Percentiles rank a stretch among this genome's conserved stretches.
Conservation (phyloP, 2,329 filamentous ascomycete genomes). For the Falciphora oryzae region DNA sequence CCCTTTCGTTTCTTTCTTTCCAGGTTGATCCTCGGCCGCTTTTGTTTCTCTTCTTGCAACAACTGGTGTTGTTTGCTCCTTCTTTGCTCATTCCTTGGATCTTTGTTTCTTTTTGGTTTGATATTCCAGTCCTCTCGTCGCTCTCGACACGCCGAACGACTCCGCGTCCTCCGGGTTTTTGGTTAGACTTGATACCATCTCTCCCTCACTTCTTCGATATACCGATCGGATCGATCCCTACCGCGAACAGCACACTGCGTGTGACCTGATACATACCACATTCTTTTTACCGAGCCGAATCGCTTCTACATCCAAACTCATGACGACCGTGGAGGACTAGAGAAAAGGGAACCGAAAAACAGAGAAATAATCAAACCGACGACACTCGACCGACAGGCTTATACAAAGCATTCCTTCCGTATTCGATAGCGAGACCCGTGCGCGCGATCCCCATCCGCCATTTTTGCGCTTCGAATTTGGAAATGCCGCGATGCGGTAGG, state of each 20-base stretch:
- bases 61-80: conserved; percentile 13
- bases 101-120: not conserved
- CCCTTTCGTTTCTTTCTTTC: conserved; percentile 38
- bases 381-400: not conserved
- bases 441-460: not conserved
- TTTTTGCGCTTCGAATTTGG: not conserved
- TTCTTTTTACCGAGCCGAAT: not conserved
- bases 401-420: not conserved
- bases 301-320: not conserved
- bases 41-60: conserved; percentile 26
- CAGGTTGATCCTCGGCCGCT: conserved; percentile 54
- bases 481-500: conserved; percentile 14
- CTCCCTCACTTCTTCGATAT: not conserved
- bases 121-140: not conserved
- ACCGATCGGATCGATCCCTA: not conserved
- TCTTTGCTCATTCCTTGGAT: conserved; percentile 11
- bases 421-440: too few species aligned
- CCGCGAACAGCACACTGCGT: not conserved
- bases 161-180: not conserved
- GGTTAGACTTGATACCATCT: not conserved
- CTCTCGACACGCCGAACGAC: not conserved
- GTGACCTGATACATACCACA: not conserved
- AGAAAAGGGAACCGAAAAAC: not conserved
- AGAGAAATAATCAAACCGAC: not conserved
- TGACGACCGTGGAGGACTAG: not conserved